phyloP scores from a whole-genome alignment of 2,329 filamentous ascomycete species.

The Fusarium neocosmosporiellum region DNA sequence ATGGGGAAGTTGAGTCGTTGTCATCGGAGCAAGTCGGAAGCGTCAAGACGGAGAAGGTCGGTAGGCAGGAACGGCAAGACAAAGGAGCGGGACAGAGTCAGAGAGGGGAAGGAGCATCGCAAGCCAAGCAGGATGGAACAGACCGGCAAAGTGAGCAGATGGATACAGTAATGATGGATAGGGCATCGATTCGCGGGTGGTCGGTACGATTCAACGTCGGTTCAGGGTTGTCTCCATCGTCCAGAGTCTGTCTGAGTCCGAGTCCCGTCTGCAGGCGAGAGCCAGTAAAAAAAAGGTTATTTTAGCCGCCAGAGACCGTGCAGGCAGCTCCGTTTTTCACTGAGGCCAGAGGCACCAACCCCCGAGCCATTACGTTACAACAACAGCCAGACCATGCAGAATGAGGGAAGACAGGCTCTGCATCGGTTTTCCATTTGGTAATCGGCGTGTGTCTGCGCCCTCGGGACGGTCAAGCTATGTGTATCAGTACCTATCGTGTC shows the following conservation, averaged over 20 bases:
- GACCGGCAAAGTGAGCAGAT: conserved; percentile 36
- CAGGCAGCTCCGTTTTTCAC: conserved; percentile 20
- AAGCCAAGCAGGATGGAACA: conserved; percentile 15
- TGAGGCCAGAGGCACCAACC: conserved; percentile 24
- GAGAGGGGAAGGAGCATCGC: conserved; percentile 7
- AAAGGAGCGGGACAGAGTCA: neutral
- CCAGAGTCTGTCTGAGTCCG: neutral
- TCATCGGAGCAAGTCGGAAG: conserved; percentile 37
- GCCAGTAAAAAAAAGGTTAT: conserved; percentile 37
- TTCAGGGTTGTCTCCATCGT: neutral
- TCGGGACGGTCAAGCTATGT: neutral
- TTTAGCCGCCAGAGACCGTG: conserved; percentile 33
- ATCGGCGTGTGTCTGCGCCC: conserved; percentile 44
- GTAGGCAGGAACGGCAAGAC: neutral
- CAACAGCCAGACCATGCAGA: conserved; percentile 47
- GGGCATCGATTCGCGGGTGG: neutral
- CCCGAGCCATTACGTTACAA: conserved; percentile 46
- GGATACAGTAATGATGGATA: conserved; percentile 1
- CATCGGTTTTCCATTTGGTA: conserved; percentile 45
- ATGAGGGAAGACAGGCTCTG: conserved; percentile 43
- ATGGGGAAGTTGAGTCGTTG: conserved; percentile 19
- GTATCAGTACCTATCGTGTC: conserved; percentile 30
- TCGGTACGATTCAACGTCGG: conserved; percentile 6
- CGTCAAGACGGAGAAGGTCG: neutral
- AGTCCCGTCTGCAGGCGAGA: neutral